Percentiles rank a stretch among this genome's conserved stretches.
Conservation (phyloP, 257 asterid genomes). For the Solanum rostratum region DNA sequence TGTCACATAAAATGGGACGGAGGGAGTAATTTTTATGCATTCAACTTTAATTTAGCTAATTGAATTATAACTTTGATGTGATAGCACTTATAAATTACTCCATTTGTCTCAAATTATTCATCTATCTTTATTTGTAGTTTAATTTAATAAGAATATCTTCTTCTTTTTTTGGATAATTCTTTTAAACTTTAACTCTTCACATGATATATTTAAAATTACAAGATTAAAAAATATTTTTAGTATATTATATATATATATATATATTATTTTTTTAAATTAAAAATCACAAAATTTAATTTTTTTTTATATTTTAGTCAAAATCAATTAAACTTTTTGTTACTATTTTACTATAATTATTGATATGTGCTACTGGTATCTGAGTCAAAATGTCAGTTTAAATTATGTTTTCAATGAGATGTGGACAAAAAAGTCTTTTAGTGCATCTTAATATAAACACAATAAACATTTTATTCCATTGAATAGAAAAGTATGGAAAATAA, state of each 20-base stretch:
- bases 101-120: too few species aligned
- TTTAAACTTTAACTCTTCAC: background rate
- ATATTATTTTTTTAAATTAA: too few species aligned
- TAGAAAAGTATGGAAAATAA: background rate
- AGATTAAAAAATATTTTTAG: too few species aligned
- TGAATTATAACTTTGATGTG: background rate
- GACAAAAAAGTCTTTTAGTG: background rate
- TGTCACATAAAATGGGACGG: too few species aligned
- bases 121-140: too few species aligned
- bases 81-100: background rate
- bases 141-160: background rate
- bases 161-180: fast-evolving
- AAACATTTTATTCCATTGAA: background rate
- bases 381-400: background rate
- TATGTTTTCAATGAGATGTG: background rate
- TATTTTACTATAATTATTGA: background rate
- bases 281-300: background rate
- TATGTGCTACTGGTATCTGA: background rate
- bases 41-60: background rate
- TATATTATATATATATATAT: too few species aligned
- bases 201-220: fast-evolving
- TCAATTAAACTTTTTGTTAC: background rate
- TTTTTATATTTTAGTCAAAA: fast-evolving
- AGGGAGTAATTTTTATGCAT: background rate
- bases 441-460: background rate